These are phyloP conservation scores for Mycosphaerelloides madeirae DNA, from an alignment of 2,329 filamentous ascomycete genomes.

Conservation along the genomic window DNA sequence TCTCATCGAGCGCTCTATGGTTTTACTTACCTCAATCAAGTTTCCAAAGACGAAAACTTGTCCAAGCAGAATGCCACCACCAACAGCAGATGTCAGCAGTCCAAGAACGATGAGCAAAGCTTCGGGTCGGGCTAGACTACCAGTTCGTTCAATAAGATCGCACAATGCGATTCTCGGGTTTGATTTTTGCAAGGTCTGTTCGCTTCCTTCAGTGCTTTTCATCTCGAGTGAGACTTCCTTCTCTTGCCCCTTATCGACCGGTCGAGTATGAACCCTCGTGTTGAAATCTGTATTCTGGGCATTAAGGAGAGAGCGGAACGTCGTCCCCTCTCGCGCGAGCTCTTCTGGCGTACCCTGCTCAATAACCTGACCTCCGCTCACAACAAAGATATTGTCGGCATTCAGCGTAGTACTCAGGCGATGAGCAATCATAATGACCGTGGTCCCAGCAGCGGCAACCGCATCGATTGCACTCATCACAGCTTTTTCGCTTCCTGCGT, in stretches of 20 bases:
- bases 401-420: slow-evolving; percentile 72
- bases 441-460: slow-evolving; percentile 48
- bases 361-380: slow-evolving; percentile 62
- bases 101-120: slow-evolving; percentile 38
- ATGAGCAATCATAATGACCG: slow-evolving; percentile 69
- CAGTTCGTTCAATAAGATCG: slow-evolving; percentile 12
- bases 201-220: no score
- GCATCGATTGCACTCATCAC: slow-evolving; percentile 42
- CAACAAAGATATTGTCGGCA: slow-evolving; percentile 73
- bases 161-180: no score
- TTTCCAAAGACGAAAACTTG: slow-evolving; percentile 56
- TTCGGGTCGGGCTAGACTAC: slow-evolving; percentile 32
- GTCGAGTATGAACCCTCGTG: no score
- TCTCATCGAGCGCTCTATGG: neutral
- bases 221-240: no score
- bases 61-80: slow-evolving; percentile 52
- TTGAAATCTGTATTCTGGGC: slow-evolving; percentile 22
- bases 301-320: slow-evolving; percentile 27
- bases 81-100: slow-evolving; percentile 42
- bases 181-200: no score
- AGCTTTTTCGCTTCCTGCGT: slow-evolving; percentile 40
- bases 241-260: no score
- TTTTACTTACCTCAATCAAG: slow-evolving; percentile 34
- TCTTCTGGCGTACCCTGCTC: slow-evolving; percentile 59
- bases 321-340: slow-evolving; percentile 39